A percentile compares a stretch with the other conserved stretches of the same genome.
phyloP scores from a whole-genome alignment of 345 rosid species.

The Litchi chinensis region DNA sequence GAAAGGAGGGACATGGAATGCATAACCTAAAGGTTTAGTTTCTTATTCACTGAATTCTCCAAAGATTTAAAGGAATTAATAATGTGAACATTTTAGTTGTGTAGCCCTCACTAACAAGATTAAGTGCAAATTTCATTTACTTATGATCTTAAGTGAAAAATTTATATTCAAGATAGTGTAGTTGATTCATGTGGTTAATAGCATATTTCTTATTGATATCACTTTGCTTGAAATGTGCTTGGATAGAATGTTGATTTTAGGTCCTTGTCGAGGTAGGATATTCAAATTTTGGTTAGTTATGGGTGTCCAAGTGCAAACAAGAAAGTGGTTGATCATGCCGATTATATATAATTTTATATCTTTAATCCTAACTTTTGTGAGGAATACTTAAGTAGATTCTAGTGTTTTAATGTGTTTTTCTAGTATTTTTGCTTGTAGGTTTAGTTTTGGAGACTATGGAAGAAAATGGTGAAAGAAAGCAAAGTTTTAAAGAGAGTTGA shows the following conservation, averaged over 20 bases:
- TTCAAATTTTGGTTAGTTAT: too few species aligned
- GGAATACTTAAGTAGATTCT: too few species aligned
- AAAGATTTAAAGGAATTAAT: neutral
- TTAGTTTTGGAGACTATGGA: too few species aligned
- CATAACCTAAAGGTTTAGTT: neutral
- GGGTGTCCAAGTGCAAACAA: too few species aligned
- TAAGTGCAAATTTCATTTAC: neutral
- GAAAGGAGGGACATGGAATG: neutral
- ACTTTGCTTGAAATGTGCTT: slow-evolving; percentile 29
- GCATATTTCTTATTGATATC: neutral
- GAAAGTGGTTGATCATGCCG: too few species aligned
- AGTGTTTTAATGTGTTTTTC: too few species aligned
- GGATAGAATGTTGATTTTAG: slow-evolving; percentile 52
- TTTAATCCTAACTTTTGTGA: too few species aligned
- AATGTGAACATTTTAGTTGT: neutral
- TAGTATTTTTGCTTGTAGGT: too few species aligned
- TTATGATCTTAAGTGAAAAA: too few species aligned
- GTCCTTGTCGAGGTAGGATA: slow-evolving; percentile 26
- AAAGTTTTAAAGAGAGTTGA: too few species aligned
- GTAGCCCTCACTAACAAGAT: neutral
- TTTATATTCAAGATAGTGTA: neutral
- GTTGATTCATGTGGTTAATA: neutral
- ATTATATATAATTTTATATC: too few species aligned
- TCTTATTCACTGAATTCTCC: neutral
- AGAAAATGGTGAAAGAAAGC: too few species aligned